Base-by-base conservation (phyloP, 768 basidiomycete species). In the Termitomyces sp. region DNA sequence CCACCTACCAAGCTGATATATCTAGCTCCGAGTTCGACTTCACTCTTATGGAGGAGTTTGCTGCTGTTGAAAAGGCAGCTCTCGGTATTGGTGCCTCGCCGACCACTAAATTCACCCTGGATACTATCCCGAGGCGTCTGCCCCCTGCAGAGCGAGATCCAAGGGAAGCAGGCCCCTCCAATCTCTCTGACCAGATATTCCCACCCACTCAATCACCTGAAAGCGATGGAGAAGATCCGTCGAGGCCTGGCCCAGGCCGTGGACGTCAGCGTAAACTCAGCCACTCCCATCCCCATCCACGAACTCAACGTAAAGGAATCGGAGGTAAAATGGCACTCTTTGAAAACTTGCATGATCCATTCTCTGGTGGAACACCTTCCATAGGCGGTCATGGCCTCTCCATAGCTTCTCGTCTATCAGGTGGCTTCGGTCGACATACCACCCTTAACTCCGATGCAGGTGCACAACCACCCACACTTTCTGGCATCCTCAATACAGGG, bases 281-380 rank as follows among this genome's bases (percentile, higher is more conserved):
- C 61, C 88, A 93, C 67, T 91, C 88, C 61, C 87, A 84, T 49
- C 81, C 88, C 0, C 70, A 80, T 47, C 89, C 89, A 5, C 81
- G 88, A 35, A 69, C 78, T 3, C 76, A 76, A 52, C 78, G 82
- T 46, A 84, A 78, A 64, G 80, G 77, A 23, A 77, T 81, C 35
- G 81, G 83, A 44, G 92, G 90, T 19, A 98, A 98, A 71, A 80
- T 98, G 69, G 95, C 94, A 0, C 73, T 96, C 3, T 98, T 98
- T 67, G 97, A 98, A 61, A 75, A 73, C 23, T 68, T 72, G 0
- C 78, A 77, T 23, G 82, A 82, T 28, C 72, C 76, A 1, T 76
- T 76, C 1, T 76, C 79, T 1, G 40, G 30, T 17, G 39, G 28
- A 21, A 10, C 39, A 17, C 37, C 55, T 27, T 43, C 59, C 16